Evolutionary conservation across 768 basidiomycete genomes (phyloP), one percentile per base, ranked within the genome.

Genomic region (Termitomyces sp.): DNA sequence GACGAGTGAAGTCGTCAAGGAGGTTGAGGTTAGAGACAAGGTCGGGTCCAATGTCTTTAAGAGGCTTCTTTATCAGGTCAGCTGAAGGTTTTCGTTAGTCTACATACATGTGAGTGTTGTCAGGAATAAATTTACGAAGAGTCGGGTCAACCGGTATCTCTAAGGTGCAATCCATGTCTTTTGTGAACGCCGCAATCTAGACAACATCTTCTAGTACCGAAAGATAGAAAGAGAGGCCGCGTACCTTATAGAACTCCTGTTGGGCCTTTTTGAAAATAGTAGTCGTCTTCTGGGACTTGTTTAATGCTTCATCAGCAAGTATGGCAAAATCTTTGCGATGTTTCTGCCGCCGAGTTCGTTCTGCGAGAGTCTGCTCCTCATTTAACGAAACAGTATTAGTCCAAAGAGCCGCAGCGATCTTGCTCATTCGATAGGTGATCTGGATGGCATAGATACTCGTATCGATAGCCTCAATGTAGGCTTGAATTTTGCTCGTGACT

Each of bases 161-260:
- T 2, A 75, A 65, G 17, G 67, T 60, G 14, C 58, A 57, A 35
- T 58, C 64, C 34, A 65, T 68, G 49, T 72, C 69, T 55, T 74
- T 75, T 2, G 73, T 74, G 5, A 62, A 60, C 2, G 74, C 73
- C 26, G 73, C 71, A 51, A 75, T 70, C 74, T 75, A n/a, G 2
- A 24, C 48, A 32, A 26, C 32, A 45, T 48, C 21, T n/a, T 22
- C 45, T 35, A 44, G 22, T 40, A 15, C 30, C 2, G 38, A 38
- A 46, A n/a, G 9, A 21, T 40, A 2, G 19, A 19, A 7, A 30
- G n/a, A 45, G n/a, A 46, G 6, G 24, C 12, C 9, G 50, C 64
- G 21, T n/a, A 73, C 74, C 63, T 69, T 71, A 56, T 70, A 74
- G 11, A 73, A 59, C 35, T 72, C 69, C 58, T 75, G 74, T 43